Base-by-base conservation (phyloP, 73 alveolate species). In the Blepharisma japonicum region DNA sequence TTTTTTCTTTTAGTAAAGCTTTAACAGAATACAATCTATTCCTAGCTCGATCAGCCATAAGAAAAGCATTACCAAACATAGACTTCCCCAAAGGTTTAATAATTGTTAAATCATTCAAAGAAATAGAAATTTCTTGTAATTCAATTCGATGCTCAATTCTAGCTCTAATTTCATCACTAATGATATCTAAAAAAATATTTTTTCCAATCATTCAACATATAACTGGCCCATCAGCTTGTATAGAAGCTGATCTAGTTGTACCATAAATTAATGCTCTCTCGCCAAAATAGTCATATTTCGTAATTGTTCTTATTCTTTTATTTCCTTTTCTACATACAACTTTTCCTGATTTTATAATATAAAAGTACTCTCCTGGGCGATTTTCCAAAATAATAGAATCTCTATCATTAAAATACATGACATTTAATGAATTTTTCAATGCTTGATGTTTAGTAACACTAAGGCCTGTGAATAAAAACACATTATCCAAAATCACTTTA, bases 381-480 rank as follows among this genome's bases (percentile, higher is more conserved):
- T 90, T 92, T 77, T 91, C 89, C 61, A 88, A 79, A 27, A 91
- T 80, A 25, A 91, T 90, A 79, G 71, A 55, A 47, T 89, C 74
- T 27, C 86, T 84, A 61, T 86, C 90, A 5, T 51, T 66, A 9
- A 71, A 74, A 49, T 85, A 51, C 38, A 71, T 77, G 70, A 71
- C 66, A 68, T 78, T 84, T 0, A 84, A 71, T 68, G 68, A 66
- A 51, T 68, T 46, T 20, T 79, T 67, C 68, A 84, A 71, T 42
- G 55, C 50, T 23, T 80, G 89, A 27, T 68, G 50, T 68, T 80
- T 84, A 0, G 39, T 79, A 14, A 50, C 55, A 48, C 85, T 55
- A 21, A 84, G 81, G 32, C 71, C 74, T 71, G 70, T 77, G 66
- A 84, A 72, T 45, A 84, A 25, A 6, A 74, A 71, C 0, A 84